Evolutionary conservation across 2,329 filamentous ascomycete genomes (phyloP), one percentile per base, ranked within the genome.

Genomic region (Alternaria hordeiaustralica): DNA sequence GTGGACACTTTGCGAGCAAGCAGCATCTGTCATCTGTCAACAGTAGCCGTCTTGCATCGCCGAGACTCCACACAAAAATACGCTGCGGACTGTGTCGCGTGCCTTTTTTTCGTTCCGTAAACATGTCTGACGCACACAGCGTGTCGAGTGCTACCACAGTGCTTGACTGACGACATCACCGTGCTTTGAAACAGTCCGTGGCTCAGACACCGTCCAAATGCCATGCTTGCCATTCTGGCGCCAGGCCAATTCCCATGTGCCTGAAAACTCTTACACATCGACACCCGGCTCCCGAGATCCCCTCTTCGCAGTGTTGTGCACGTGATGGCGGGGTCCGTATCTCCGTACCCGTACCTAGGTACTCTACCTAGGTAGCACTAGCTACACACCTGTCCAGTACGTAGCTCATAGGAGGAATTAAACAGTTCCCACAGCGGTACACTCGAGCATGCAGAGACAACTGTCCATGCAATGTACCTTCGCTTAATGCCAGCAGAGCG

Each of bases 91-190:
- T 41, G 44, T 64, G 66, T 68, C 58, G 60, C 50, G 65, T 60
- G 65, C 58, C 45, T 50, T 46, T 47, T 33, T 58, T 26, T 58
- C 58, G 20, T 56, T 51, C 60, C 60, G 66, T 61, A 69, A 73
- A 71, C 71, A 68, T 56, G 30, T 64, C 53, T 75, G 71, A 73
- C 49, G 71, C 72, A 59, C 53, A 20, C 28, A 51, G 28, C 57
- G 72, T 75, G 56, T 73, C 70, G 66, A 47, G 53, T 58, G 56
- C 47, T 49, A 23, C 28, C 36, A 28, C 21, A 23, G 13, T 13
- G 46, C 47, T 45, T 20, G 36, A 47, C 46, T 51, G 43, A 57
- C 30, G 58, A 58, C 53, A 61, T 60, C 41, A 45, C 57, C 55
- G 60, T 63, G 63, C 47, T 58, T 60, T 56, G 60, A 67, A 70